Percentiles rank a stretch among this genome's conserved stretches.
These are phyloP conservation scores for Lepiota brunneoincarnata DNA, from an alignment of 768 basidiomycete genomes.

Conservation along the genomic window DNA sequence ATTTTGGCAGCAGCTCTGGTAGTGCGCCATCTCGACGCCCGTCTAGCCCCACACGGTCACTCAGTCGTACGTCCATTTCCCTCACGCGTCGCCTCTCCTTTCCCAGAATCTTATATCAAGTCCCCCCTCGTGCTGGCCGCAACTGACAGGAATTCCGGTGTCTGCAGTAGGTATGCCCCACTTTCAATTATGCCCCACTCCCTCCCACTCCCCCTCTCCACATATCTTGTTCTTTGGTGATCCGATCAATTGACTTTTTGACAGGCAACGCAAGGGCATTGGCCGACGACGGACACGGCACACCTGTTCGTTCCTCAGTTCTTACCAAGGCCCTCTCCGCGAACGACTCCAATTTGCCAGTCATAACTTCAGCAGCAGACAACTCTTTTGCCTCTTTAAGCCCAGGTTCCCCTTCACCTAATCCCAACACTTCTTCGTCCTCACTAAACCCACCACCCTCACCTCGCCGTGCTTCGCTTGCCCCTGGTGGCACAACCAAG, in stretches of 20 bases:
- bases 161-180: constrained; percentile 67
- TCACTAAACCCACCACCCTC: constrained; percentile 49
- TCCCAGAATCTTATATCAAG: constrained; percentile 12
- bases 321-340: constrained; percentile 17
- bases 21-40: constrained; percentile 45
- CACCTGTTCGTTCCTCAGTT: constrained; percentile 26
- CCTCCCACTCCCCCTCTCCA: background rate
- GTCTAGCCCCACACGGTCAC: constrained; percentile 72
- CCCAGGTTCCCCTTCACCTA: constrained; percentile 34
- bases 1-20: constrained; percentile 41
- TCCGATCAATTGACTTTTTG: constrained; percentile 20
- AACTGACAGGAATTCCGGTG: constrained; percentile 63
- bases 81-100: constrained; percentile 12
- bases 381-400: constrained; percentile 21
- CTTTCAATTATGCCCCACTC: constrained; percentile 9
- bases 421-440: constrained; percentile 27
- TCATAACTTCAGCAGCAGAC: constrained; percentile 13
- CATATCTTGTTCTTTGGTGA: background rate
- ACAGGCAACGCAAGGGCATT: constrained; percentile 82
- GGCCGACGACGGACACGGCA: constrained; percentile 67
- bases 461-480: constrained; percentile 51
- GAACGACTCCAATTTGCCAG: constrained; percentile 3
- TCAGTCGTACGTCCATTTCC: constrained; percentile 63
- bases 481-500: constrained; percentile 80
- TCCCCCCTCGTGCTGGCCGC: constrained; percentile 15